Evolutionary conservation across 2,329 filamentous ascomycete genomes (phyloP), one percentile per base, ranked within the genome.

Genomic region (Diaporthe caulivora): DNA sequence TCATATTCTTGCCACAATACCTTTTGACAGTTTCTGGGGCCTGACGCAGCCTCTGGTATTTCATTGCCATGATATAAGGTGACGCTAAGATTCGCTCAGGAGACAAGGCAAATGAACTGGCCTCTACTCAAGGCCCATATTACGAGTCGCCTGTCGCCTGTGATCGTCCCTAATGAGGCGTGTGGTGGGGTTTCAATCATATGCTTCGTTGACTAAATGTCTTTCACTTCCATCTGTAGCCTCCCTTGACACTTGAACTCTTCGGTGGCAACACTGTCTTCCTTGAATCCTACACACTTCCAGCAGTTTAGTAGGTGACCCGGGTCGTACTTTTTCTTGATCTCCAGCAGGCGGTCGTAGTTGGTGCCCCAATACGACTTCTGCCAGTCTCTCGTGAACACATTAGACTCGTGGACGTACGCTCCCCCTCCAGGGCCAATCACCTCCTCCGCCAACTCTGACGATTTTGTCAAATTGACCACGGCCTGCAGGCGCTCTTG

Each of bases 271-370:
- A 55, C 17, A 10, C 49, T 44, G 1, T 24, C 17, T 3, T 69
- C 71, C 24, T 69, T 37, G n/a, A 57, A 72, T 1, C 71, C 31
- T 2, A 72, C 44, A 21, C 71, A 72, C 13, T 72, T 58, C 71
- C 62, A 68, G 15, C 62, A 69, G 8, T 47, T 26, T 5, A 72
- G 13, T 21, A 72, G 24, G 24, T n/a, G n/a, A 6, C 62, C 42
- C 8, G 54, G 64, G 24, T 62, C 71, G 15, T 69, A 69, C 15
- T 53, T 69, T 1, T 34, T 24, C 44, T 72, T 69, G 11, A 72
- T 51, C 3, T 51, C 53, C 24, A 69, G 21, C 17, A 62, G 62
- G 5, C 62, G 42, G 53, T 58, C 44, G 18, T 47, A 62, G 21
- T 69, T 60, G 3, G 10, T 1, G 3, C 71, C 71, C 62, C 62